Evolutionary conservation across 208 protist genomes (phyloP).

Genomic region (Trichomonas gallinae): DNA sequence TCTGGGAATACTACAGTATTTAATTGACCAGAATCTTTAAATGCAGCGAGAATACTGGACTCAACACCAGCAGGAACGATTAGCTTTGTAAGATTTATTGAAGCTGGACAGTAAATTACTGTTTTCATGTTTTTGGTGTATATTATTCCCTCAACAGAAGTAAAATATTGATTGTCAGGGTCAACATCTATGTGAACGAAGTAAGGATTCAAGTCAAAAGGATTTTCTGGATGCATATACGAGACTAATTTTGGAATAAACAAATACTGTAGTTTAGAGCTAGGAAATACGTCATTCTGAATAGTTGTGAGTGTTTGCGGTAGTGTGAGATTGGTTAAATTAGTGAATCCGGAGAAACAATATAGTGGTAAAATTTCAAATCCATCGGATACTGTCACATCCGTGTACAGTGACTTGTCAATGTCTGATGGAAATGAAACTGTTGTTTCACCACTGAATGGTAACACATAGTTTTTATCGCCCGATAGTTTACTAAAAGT

Average conservation of each 20-base stretch:
- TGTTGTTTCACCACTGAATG: not conserved
- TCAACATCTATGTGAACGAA: not conserved
- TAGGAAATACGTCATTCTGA: not conserved
- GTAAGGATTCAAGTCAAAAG: not conserved
- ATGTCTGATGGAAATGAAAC: not conserved
- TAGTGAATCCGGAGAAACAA: not conserved
- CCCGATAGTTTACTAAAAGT: too few relatives aligned
- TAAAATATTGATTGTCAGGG: not conserved
- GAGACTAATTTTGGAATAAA: not conserved
- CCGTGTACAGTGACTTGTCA: not conserved
- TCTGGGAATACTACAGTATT: not conserved
- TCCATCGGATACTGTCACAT: not conserved
- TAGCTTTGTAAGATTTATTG: not conserved
- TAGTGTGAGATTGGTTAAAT: not conserved
- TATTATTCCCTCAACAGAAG: not conserved
- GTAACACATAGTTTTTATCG: too few relatives aligned
- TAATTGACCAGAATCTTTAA: not conserved
- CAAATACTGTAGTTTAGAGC: not conserved
- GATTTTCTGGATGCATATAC: not conserved
- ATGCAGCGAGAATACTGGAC: not conserved
- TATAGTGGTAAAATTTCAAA: not conserved
- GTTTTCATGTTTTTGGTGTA: not conserved
- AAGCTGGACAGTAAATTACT: not conserved
- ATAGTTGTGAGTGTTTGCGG: not conserved
- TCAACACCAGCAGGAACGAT: not conserved